Conservation (phyloP, 805 yeast genomes). For the Metschnikowia continentalis region DNA sequence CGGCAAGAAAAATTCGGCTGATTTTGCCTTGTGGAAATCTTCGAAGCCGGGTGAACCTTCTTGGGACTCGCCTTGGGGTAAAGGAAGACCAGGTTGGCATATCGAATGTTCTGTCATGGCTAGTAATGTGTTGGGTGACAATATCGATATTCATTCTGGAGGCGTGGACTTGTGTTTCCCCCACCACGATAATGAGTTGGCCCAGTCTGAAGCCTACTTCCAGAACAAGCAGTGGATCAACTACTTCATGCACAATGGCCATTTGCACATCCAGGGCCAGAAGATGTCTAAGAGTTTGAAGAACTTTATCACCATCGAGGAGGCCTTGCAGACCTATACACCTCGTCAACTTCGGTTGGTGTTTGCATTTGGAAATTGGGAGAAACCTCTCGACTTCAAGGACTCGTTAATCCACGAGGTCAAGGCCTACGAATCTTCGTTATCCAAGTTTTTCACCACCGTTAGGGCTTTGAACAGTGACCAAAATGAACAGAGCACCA, state of each 20-base stretch:
- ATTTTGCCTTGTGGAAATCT: conserved; percentile 95
- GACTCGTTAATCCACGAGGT: conserved; percentile 75
- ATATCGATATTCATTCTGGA: conserved; percentile 93
- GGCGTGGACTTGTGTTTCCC: conserved; percentile 98
- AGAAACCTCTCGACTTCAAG: conserved; percentile 87
- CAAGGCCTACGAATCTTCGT: conserved; percentile 64
- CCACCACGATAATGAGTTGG: conserved; percentile 97
- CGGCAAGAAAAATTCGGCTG: conserved; percentile 71
- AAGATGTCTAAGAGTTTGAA: conserved; percentile 95
- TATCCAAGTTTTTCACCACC: conserved; percentile 79
- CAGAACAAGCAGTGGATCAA: conserved; percentile 94
- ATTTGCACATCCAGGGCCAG: conserved; percentile 96
- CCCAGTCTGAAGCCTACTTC: conserved; percentile 92
- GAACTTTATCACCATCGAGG: conserved; percentile 91
- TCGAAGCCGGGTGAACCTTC: conserved; percentile 96
- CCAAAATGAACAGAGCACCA: conserved; percentile 42
- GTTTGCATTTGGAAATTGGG: conserved; percentile 91
- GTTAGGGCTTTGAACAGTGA: conserved; percentile 80
- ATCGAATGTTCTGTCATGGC: conserved; percentile 99
- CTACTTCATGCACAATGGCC: conserved; percentile 95
- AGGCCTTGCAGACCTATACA: conserved; percentile 68
- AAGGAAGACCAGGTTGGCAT: conserved; percentile 99
- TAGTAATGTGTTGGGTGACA: conserved; percentile 73
- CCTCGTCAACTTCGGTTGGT: conserved; percentile 86
- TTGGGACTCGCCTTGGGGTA: conserved; percentile 96